phyloP scores from a whole-genome alignment of 139 green algal genomes.

The Pleodorina starrii region DNA sequence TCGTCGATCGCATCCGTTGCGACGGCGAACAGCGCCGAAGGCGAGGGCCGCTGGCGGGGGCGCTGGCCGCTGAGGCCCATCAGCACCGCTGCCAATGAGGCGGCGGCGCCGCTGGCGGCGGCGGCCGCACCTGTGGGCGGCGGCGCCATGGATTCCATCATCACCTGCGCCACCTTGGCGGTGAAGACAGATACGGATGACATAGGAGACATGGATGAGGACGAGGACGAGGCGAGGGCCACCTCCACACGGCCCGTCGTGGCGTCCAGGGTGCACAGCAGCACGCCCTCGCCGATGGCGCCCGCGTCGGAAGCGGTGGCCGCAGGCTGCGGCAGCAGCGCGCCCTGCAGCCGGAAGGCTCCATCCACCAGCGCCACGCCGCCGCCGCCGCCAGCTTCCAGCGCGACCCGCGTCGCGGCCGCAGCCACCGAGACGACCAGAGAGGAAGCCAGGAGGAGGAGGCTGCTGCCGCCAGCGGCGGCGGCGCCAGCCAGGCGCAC shows the following conservation, averaged over 20 bases:
- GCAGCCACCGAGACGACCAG: slow-evolving; percentile 15
- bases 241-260: neutral
- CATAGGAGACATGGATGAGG: neutral
- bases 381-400: neutral
- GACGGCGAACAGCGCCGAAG: too few species aligned
- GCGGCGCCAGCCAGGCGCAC: neutral
- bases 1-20: too few species aligned
- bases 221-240: neutral
- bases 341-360: neutral
- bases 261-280: neutral
- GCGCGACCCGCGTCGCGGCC: slow-evolving; percentile 4
- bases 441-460: neutral
- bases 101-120: too few species aligned
- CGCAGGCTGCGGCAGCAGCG: neutral
- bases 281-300: neutral
- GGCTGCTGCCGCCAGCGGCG: neutral
- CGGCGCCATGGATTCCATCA: neutral
- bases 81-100: too few species aligned
- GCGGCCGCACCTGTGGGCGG: too few species aligned
- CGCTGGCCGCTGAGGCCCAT: too few species aligned
- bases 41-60: too few species aligned
- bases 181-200: neutral
- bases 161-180: neutral
- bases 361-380: neutral
- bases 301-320: neutral